Conservation (phyloP, 1,284 basidiomycete species). For the Melampsora abietis-canadensis region DNA sequence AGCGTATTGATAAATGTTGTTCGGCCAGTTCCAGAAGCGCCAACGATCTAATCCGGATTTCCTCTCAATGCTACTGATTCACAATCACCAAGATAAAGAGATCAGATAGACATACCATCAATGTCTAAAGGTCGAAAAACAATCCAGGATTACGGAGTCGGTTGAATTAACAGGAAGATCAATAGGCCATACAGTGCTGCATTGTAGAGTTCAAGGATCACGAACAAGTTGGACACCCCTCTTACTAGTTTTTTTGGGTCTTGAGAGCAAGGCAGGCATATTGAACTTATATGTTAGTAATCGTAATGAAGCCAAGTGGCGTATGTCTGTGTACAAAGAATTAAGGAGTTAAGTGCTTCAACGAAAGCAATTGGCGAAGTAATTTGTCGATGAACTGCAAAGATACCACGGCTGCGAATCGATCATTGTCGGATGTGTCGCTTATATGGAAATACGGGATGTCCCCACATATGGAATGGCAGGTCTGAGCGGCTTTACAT, state of each 20-base stretch:
- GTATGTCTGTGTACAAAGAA: too few relatives aligned
- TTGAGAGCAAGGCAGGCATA: not conserved
- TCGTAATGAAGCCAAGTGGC: too few relatives aligned
- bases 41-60: slow-evolving; percentile 52
- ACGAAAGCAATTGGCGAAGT: too few relatives aligned
- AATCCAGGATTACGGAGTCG: too few relatives aligned
- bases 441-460: too few relatives aligned
- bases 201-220: not conserved
- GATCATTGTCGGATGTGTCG: too few relatives aligned
- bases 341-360: too few relatives aligned
- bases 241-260: slow-evolving; percentile 40
- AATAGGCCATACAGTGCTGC: not conserved
- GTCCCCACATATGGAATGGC: too few relatives aligned
- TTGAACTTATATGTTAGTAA: too few relatives aligned
- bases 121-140: slow-evolving; percentile 17
- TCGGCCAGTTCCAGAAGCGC: slow-evolving; percentile 90
- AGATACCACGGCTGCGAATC: too few relatives aligned
- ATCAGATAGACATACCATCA: slow-evolving; percentile 32
- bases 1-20: slow-evolving; percentile 98
- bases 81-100: not conserved
- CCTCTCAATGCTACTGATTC: not conserved
- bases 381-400: too few relatives aligned
- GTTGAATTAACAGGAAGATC: not conserved
- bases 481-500: too few relatives aligned
- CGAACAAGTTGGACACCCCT: slow-evolving; percentile 38